These are phyloP conservation scores for Trichoderma hamatum DNA, from an alignment of 2,329 filamentous ascomycete genomes.

Conservation along the genomic window DNA sequence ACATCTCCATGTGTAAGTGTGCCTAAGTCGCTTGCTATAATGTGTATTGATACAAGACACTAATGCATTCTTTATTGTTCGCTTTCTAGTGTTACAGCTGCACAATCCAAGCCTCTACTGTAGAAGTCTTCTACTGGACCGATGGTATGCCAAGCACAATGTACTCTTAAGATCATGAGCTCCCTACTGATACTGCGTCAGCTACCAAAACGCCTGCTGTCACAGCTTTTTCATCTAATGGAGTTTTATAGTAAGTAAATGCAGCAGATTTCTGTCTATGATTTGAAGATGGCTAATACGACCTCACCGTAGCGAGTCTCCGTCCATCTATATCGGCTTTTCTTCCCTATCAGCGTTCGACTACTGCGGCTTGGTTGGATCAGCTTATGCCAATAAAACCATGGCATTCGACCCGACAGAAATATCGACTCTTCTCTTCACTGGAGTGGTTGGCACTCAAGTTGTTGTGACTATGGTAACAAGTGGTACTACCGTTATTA, in stretches of 20 bases:
- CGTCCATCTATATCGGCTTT: constrained; percentile 22
- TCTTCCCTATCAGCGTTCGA: constrained; percentile 16
- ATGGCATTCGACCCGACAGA: constrained; percentile 11
- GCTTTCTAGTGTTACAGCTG: constrained; percentile 17
- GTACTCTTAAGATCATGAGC: not conserved
- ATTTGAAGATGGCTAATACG: not conserved
- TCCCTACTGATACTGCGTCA: not conserved
- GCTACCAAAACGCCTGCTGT: not conserved
- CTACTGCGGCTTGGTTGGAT: constrained; percentile 13
- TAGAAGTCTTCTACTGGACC: constrained; percentile 9
- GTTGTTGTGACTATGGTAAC: not conserved
- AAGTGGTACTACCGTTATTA: not conserved
- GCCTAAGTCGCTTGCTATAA: not conserved
- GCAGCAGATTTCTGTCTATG: not conserved
- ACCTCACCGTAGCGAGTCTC: not conserved
- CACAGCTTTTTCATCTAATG: constrained; percentile 16
- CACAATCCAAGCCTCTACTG: constrained; percentile 8
- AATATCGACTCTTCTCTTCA: constrained; percentile 1
- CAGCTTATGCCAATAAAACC: constrained; percentile 4
- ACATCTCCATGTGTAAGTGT: constrained; percentile 14
- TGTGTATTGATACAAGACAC: not conserved
- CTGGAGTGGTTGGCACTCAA: not conserved
- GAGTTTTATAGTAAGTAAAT: constrained; percentile 8
- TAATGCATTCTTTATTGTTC: not conserved
- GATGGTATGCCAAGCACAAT: not conserved